Percentiles rank a stretch among this genome's conserved stretches.
Evolutionary conservation across 1,284 basidiomycete genomes (phyloP).

Genomic region (Boletellus sp.): DNA sequence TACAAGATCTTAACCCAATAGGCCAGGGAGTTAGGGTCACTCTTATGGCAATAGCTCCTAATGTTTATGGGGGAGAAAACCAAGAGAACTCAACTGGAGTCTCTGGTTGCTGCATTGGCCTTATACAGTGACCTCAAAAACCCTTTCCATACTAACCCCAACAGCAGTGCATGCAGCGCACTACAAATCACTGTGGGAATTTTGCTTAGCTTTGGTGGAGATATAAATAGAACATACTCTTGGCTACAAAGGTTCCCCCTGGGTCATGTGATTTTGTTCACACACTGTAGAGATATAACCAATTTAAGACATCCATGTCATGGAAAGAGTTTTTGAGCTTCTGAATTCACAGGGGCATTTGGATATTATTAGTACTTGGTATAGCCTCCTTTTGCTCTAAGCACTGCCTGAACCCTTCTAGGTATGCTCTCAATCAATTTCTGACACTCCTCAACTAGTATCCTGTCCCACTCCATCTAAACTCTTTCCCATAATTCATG

Average conservation of each 20-base stretch:
- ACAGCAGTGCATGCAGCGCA: too few species aligned
- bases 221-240: background rate
- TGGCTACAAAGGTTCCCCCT: background rate
- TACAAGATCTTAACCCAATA: too few species aligned
- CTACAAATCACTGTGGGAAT: too few species aligned
- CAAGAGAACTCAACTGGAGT: too few species aligned
- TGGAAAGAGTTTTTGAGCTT: background rate
- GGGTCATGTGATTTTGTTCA: background rate
- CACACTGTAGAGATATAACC: background rate
- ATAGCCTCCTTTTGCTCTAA: background rate
- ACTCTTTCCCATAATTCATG: background rate
- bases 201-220: too few species aligned
- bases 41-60: too few species aligned
- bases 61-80: too few species aligned
- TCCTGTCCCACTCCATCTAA: background rate
- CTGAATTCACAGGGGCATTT: background rate
- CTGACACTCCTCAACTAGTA: background rate
- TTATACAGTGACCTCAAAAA: too few species aligned
- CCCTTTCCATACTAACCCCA: too few species aligned
- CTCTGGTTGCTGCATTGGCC: too few species aligned
- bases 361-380: background rate
- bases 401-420: background rate
- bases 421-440: background rate
- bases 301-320: background rate
- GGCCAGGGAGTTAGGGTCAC: too few species aligned